Base-by-base conservation (phyloP, 2,329 filamentous ascomycete species). In the Stachybotrys echinatus region DNA sequence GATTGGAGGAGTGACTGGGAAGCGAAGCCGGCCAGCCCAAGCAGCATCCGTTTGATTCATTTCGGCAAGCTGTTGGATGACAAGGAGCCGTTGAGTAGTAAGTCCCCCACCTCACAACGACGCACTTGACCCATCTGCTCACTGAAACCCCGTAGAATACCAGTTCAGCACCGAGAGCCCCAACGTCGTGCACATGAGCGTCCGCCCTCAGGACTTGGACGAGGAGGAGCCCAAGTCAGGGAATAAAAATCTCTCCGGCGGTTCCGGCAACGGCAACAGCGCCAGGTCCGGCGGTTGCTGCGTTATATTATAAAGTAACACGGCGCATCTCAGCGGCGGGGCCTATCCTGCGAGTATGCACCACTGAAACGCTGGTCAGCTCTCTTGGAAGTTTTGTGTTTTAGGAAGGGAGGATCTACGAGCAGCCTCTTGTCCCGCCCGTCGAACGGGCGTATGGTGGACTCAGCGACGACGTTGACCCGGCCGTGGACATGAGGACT, bases 1-100 rank as follows among this genome's bases (percentile, higher is more conserved):
- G 92, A 96, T 67, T 97, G 92, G 92, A 80, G 90, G 58, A 85
- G 85, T 60, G 89, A 96, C 65, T 96, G 92, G 92, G 92, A 96
- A 61, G 74, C 84, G 17, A 85, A 88, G 62, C 92, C 92, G 2
- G 83, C 87, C 22, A 94, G 89, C 63, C 92, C 92, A 12, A 92
- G 85, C 62, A 89, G 87, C 54, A 97, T 97, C 73, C 80, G 92
- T 47, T 72, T 97, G 60, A 96, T 97, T 62, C 88, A 90, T 55
- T 94, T 96, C 69, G 92, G 92, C 47, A 90, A 92, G 65, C 74
- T 96, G 66, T 73, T 96, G 57, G 91, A 95, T 59, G 92, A 96
- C 62, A 95, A 95, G 70, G 83, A 87, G 51, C 83, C 82, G 56
- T 70, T 97, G 54, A 91, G 84, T 73, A 91, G 92, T 96, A 79